A percentile compares a stretch with the other conserved stretches of the same genome.
These are phyloP conservation scores for Pochonia chlamydosporia DNA, from an alignment of 2,329 filamentous ascomycete genomes.

Conservation along the genomic window DNA sequence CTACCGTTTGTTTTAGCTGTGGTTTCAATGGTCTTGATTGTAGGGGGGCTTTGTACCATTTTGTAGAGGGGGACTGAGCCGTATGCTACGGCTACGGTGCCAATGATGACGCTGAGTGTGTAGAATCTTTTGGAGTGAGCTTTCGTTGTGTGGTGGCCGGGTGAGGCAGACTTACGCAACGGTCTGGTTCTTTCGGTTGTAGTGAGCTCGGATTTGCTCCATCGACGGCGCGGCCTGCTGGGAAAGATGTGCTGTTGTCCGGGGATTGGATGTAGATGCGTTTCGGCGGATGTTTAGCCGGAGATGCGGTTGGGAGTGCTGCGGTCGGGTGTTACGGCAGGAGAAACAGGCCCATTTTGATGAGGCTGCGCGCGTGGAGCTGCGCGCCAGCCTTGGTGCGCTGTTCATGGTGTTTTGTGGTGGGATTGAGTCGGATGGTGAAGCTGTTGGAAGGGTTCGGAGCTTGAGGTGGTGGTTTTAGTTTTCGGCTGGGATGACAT, in stretches of 20 bases:
- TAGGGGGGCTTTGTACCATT: constrained; percentile 50
- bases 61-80: constrained; percentile 84
- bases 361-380: constrained; percentile 17
- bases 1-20: constrained; percentile 18
- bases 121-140: constrained; percentile 54
- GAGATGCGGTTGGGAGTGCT: constrained; percentile 12
- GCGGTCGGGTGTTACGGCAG: constrained; percentile 28
- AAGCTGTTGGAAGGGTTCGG: not conserved
- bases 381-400: constrained; percentile 29
- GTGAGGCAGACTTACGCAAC: constrained; percentile 30
- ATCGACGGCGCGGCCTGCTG: constrained; percentile 37
- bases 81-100: constrained; percentile 74
- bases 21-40: not conserved
- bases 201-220: constrained; percentile 59
- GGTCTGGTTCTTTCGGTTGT: constrained; percentile 62
- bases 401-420: constrained; percentile 30
- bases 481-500: constrained; percentile 9
- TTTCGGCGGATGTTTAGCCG: constrained; percentile 21
- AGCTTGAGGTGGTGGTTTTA: not conserved
- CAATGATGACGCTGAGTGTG: constrained; percentile 69
- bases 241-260: constrained; percentile 17
- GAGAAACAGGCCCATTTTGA: constrained; percentile 31
- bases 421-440: constrained; percentile 1
- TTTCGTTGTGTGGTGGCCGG: not conserved
- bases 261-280: constrained; percentile 23